phyloP scores from a whole-genome alignment of 257 asterid species.

The Jasminum sambac region DNA sequence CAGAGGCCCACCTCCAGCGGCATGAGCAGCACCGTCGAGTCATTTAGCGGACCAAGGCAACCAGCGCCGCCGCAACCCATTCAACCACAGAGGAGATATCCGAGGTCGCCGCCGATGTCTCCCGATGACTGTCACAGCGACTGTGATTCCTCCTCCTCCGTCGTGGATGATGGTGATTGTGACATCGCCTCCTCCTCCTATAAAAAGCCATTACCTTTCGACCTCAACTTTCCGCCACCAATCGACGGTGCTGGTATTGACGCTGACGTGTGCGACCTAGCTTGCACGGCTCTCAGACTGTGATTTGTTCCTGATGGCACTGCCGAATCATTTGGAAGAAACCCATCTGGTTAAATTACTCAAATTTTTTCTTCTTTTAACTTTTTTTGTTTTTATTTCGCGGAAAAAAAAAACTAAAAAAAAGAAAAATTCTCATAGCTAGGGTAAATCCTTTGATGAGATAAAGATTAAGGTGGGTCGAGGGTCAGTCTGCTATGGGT shows the following conservation, averaged over 20 bases:
- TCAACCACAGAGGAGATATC: constrained; percentile 47
- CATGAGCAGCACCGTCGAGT: constrained; percentile 77
- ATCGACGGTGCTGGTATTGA: constrained; percentile 26
- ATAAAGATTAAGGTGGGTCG: constrained; percentile 13
- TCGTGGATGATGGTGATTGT: constrained; percentile 50
- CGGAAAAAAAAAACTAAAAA: constrained; percentile 17
- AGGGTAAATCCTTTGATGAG: constrained; percentile 20
- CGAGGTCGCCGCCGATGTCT: constrained; percentile 66
- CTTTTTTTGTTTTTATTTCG: constrained; percentile 16
- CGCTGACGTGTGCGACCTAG: constrained; percentile 31
- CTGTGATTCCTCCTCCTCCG: constrained; percentile 60
- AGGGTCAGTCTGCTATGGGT: constrained; percentile 29
- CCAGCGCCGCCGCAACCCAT: constrained; percentile 26
- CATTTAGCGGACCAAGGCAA: constrained; percentile 67
- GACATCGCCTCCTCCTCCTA: constrained; percentile 45
- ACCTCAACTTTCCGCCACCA: constrained; percentile 46
- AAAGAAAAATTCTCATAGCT: constrained; percentile 26
- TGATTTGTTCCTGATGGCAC: constrained; percentile 30
- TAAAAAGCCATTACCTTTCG: constrained; percentile 43
- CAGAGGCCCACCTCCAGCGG: constrained; percentile 68
- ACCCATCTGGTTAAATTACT: constrained; percentile 29
- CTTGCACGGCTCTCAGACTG: constrained; percentile 49
- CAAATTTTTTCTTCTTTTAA: constrained; percentile 14
- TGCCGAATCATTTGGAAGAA: constrained; percentile 14
- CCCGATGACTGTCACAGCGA: constrained; percentile 71